phyloP scores from a whole-genome alignment of 768 basidiomycete genomes.

The Suillus fuscotomentosus region DNA sequence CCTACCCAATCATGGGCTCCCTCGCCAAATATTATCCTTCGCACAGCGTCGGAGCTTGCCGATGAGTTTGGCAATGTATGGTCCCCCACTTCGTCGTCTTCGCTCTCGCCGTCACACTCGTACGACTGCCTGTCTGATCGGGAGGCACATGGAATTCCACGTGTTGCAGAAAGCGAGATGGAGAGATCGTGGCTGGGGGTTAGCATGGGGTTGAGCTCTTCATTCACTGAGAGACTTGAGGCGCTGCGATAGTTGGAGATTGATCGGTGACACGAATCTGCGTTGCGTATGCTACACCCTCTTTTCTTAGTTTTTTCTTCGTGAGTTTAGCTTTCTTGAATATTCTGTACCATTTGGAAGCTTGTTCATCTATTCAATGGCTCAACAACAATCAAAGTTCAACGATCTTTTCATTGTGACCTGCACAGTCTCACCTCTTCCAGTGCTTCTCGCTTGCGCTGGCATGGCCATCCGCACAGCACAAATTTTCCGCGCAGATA shows the following conservation, averaged over 20 bases:
- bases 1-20: not conserved
- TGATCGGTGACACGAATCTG: not conserved
- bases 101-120: not conserved
- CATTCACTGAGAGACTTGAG: slow-evolving; percentile 9
- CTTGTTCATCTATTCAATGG: not conserved
- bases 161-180: not conserved
- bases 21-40: slow-evolving; percentile 18
- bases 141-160: not conserved
- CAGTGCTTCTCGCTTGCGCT: not conserved
- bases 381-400: not conserved
- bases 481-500: no score
- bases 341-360: not conserved
- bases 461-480: not conserved
- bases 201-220: slow-evolving; percentile 16
- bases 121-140: slow-evolving; percentile 1
- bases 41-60: slow-evolving; percentile 22
- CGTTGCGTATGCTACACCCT: not conserved
- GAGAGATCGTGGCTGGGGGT: slow-evolving; percentile 20
- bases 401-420: not conserved
- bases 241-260: not conserved
- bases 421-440: not conserved
- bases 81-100: slow-evolving; percentile 1
- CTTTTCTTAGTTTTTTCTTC: not conserved
- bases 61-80: slow-evolving; percentile 8
- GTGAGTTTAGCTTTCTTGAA: not conserved